Evolutionary conservation across 192 early-diverging fungal species (phyloP).

Genomic region (Entomortierella beljakovae): DNA sequence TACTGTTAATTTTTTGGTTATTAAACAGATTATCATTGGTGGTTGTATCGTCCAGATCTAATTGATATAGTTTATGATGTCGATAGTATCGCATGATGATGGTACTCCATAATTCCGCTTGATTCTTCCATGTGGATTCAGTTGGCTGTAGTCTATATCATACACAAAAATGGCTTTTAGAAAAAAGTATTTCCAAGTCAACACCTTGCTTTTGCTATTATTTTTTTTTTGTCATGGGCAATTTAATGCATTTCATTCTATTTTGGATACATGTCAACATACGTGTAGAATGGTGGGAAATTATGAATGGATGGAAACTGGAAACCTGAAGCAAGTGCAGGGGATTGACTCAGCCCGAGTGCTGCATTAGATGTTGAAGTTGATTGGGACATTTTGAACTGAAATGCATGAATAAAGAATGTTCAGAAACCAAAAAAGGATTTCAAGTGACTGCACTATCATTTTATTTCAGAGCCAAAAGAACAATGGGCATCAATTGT

Average conservation of each 20-base stretch:
- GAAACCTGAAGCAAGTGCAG: conserved; percentile 58
- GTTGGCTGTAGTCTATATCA: conserved; percentile 26
- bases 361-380: conserved; percentile 29
- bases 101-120: conserved; percentile 82
- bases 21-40: conserved; percentile 71
- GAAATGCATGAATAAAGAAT: background rate
- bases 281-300: conserved; percentile 96
- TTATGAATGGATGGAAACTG: conserved; percentile 85
- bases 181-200: too few relatives aligned
- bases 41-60: conserved; percentile 71
- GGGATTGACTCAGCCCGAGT: conserved; percentile 31
- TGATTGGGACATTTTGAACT: background rate
- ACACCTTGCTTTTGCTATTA: background rate
- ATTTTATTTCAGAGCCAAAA: too few relatives aligned
- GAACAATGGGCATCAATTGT: too few relatives aligned
- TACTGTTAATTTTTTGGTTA: conserved; percentile 78
- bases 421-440: background rate
- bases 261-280: conserved; percentile 38
- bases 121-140: conserved; percentile 75
- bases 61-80: conserved; percentile 68
- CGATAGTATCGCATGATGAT: conserved; percentile 80
- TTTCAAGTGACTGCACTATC: too few relatives aligned
- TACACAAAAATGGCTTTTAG: background rate
- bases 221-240: background rate
- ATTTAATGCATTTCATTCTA: background rate